Base-by-base conservation (phyloP, 2,329 filamentous ascomycete species). In the Dryadomyces sulphureus region DNA sequence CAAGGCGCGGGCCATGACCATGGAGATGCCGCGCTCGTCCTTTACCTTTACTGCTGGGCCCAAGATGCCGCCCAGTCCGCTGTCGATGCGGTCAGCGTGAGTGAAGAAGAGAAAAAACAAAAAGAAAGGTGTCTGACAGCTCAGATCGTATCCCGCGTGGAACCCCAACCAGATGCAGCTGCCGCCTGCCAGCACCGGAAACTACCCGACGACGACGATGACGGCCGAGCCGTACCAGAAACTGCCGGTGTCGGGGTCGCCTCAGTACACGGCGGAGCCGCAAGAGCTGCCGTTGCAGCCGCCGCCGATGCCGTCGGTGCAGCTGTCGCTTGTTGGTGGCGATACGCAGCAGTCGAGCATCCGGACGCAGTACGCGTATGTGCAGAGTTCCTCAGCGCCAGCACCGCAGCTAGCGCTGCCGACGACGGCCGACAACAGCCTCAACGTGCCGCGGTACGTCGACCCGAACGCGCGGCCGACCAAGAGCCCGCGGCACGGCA, bases 41-140 rank as follows among this genome's bases (percentile, higher is more conserved):
- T 79, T 78, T 50, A 77, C 72, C 2, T 78, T 78, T 51, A 75
- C 64, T 51, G 64, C 74, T 2, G 50, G 48, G 1, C 69, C 72
- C 1, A 78, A 77, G 54, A 62, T 76, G 46, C 69, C 73, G 0
- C 66, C 68, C 22, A 69, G 66, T 49, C 70, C 70, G 16, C 65
- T 77, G 57, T 65, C 65, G 36, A 72, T 78, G 65, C 65, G 74
- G 57, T 75, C 73, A 20, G 77, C 74, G 74, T 78, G 66, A 63
- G 72, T 69, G 14, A 38, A 8, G 14, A 14, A 36, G 17, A 21
- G 8, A 11, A 35, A 14, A 20, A 5, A 19, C 9, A 17, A 19
- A 41, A 9, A 30, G 38, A 44, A 48, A 49, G 16, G 19, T 36
- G n/a, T 36, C n/a, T 7, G 16, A 19, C 20, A 24, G 9, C 41